Evolutionary conservation across 345 rosid species (phyloP).

Genomic region (Gynandropsis gynandra): DNA sequence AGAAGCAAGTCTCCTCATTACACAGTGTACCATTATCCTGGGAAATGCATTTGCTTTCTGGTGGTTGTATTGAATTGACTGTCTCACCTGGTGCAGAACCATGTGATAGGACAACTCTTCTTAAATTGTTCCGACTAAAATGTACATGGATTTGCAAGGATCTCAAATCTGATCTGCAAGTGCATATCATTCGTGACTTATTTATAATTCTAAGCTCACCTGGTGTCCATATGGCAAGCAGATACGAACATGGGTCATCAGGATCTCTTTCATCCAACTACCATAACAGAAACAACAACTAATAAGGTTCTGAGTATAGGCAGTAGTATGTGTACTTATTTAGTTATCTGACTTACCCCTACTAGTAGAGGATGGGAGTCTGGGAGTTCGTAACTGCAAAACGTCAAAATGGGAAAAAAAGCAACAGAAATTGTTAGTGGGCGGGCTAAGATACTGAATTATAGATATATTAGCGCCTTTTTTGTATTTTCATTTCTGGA

Average conservation of each 20-base stretch:
- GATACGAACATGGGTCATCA: slow-evolving; percentile 79
- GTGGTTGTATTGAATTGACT: slow-evolving; percentile 55
- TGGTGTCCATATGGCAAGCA: slow-evolving; percentile 98
- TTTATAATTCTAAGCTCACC: slow-evolving; percentile 35
- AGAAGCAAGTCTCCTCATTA: slow-evolving; percentile 55
- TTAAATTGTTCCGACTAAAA: neutral
- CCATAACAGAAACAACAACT: slow-evolving; percentile 18
- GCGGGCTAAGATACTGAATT: no score
- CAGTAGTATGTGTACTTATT: slow-evolving; percentile 4
- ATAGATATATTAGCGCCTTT: no score
- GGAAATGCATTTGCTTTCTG: slow-evolving; percentile 47
- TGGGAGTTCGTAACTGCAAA: slow-evolving; percentile 81
- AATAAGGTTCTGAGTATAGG: slow-evolving; percentile 14
- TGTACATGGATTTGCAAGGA: neutral
- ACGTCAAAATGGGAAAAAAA: slow-evolving; percentile 2
- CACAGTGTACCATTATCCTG: slow-evolving; percentile 46
- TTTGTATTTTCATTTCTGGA: no score
- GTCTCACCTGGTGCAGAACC: slow-evolving; percentile 62
- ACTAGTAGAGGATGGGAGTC: slow-evolving; percentile 76
- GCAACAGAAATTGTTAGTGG: neutral
- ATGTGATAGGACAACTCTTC: neutral
- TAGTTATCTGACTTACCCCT: slow-evolving; percentile 43
- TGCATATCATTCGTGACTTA: neutral
- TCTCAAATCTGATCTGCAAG: neutral
- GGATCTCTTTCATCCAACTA: slow-evolving; percentile 76